Base-by-base conservation (phyloP, 306 rosid genomes). In the Argentina anserina region DNA sequence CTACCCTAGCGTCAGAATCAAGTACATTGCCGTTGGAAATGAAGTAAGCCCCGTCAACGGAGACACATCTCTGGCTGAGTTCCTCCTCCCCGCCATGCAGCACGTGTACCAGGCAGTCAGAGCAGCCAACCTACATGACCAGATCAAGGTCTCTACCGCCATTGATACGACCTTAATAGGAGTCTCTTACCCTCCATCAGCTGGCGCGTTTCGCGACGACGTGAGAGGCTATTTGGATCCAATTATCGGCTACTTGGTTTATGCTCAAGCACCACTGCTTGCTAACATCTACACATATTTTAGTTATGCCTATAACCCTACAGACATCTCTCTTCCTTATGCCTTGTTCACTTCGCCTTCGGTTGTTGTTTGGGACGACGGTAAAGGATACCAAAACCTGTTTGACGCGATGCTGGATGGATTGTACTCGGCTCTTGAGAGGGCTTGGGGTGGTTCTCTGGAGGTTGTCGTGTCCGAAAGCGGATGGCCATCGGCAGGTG, bases 401-500 rank as follows among this genome's bases (percentile, higher is more conserved):
- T 90, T 90, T 76, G 89, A 89, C 72, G 92, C 92, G 9, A 80
- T 87, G 82, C 25, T 89, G 69, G 92, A 89, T 65, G 3, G 84
- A 0, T 55, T 90, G 33, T 81, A 84, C 65, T 86, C 92, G 1
- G 86, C 90, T 0, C 70, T 90, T 23, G 96, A 90, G 66, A 76
- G 76, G 26, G 83, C 86, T 0, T 39, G 81, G 37, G 89, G 87
- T 9, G 90, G 85, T 55, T 70, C 76, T 20, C 77, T 90, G 28
- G 77, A 76, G 66, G 89, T 87, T 21, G 92, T 90, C 4, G 89
- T 90, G 2, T 87, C 96, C 0, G 92, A 90, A 65, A 87, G 84
- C 31, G 96, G 90, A 0, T 90, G 96, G 96, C 96, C 90, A 1
- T 87, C 90, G 0, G 90, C 76, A 0, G 92, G 92, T 9, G 96